Evolutionary conservation across 495 filamentous ascomycete species (phyloP).

Genomic region (Hypoxylon trugodes): DNA sequence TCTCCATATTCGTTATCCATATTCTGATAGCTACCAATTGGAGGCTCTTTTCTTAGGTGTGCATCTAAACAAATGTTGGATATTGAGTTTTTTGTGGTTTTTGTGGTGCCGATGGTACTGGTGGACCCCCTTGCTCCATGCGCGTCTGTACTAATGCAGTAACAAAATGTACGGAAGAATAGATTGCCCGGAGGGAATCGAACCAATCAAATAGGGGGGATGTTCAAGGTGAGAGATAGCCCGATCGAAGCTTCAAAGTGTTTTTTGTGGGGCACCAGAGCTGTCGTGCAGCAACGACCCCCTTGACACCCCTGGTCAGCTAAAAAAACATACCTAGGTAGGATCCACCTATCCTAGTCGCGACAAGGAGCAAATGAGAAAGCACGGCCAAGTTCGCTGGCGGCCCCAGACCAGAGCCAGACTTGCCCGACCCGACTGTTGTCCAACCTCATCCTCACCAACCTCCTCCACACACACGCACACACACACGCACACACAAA

Average conservation of each 20-base stretch:
- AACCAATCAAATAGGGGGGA: constrained; percentile 21
- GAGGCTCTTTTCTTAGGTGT: constrained; percentile 28
- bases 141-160: constrained; percentile 18
- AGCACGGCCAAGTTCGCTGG: constrained; percentile 15
- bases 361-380: constrained; percentile 31
- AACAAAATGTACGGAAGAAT: constrained; percentile 19
- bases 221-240: constrained; percentile 14
- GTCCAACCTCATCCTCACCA: constrained; percentile 42
- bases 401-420: constrained; percentile 39
- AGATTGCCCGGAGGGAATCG: constrained; percentile 21
- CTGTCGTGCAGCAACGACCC: constrained; percentile 41
- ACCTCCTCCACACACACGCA: constrained; percentile 44
- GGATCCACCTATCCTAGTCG: constrained; percentile 32
- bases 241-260: constrained; percentile 35
- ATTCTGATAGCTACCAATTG: constrained; percentile 29
- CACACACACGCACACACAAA: too few species aligned
- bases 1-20: constrained; percentile 24
- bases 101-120: constrained; percentile 1
- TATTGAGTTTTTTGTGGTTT: constrained; percentile 15
- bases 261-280: constrained; percentile 36
- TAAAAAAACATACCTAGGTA: constrained; percentile 35
- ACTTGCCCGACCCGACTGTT: constrained; percentile 33
- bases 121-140: constrained; percentile 8
- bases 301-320: constrained; percentile 14
- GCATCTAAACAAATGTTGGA: constrained; percentile 28